phyloP scores from a whole-genome alignment of 371 early-diverging fungal species.

The Apophysomyces variabilis region DNA sequence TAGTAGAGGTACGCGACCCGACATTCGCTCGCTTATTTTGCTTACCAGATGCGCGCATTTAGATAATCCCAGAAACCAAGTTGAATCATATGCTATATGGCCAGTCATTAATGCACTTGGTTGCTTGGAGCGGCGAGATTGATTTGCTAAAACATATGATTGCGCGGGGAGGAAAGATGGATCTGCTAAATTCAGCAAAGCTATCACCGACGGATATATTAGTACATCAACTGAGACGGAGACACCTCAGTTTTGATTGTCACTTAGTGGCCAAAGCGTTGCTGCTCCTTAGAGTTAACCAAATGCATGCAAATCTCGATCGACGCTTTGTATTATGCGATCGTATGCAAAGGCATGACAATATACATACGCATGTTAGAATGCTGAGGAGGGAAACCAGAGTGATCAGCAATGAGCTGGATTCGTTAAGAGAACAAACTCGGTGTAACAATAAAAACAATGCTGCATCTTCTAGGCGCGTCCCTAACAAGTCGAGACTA shows the following conservation, averaged over 20 bases:
- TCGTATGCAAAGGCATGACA: background rate
- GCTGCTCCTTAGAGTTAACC: background rate
- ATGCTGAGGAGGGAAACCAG: background rate
- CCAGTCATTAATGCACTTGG: conserved; percentile 6
- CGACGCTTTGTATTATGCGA: background rate
- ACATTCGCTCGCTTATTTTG: background rate
- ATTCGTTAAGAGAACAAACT: background rate
- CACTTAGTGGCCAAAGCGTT: conserved; percentile 5
- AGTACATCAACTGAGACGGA: background rate
- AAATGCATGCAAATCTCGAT: background rate
- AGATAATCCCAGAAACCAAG: background rate
- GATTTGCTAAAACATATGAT: conserved; percentile 7
- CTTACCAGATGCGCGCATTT: background rate
- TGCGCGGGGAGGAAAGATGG: background rate
- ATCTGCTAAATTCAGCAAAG: background rate
- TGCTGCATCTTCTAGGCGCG: background rate
- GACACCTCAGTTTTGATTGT: background rate
- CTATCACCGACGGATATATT: background rate
- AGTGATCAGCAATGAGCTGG: background rate
- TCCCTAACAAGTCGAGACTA: background rate
- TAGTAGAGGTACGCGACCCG: background rate
- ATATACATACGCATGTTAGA: background rate
- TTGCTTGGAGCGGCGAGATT: background rate
- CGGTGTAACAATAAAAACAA: background rate
- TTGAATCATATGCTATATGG: background rate